Percentiles rank a stretch among this genome's conserved stretches.
These are phyloP conservation scores for Bacidia rubella DNA, from an alignment of 495 filamentous ascomycete species.

Conservation along the genomic window DNA sequence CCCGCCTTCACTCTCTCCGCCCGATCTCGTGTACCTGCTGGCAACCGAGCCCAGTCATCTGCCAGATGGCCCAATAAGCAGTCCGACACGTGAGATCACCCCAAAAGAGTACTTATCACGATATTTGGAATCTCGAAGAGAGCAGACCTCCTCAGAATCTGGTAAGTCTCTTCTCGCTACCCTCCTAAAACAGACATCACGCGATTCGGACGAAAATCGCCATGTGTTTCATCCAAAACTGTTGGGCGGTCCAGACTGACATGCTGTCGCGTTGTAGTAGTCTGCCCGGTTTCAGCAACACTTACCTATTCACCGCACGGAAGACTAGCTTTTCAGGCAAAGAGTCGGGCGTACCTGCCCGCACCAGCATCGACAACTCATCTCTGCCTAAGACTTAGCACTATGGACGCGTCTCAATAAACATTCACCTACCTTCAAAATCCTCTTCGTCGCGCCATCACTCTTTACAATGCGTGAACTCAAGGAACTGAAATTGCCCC, in stretches of 20 bases:
- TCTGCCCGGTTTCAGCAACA: background rate
- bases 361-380: slow-evolving; percentile 3
- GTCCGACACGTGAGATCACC: background rate
- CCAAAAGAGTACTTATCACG: background rate
- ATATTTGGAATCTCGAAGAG: background rate
- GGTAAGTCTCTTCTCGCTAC: background rate
- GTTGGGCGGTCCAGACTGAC: background rate
- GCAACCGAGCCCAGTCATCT: background rate
- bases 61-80: background rate
- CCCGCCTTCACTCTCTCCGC: background rate
- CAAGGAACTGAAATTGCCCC: slow-evolving; percentile 15
- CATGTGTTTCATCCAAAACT: background rate
- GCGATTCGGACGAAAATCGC: slow-evolving; percentile 2
- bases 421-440: background rate
- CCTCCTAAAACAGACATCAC: background rate
- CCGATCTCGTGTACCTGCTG: background rate
- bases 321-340: background rate
- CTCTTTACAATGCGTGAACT: slow-evolving; percentile 20
- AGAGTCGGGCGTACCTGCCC: background rate
- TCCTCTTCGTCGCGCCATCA: background rate
- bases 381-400: background rate
- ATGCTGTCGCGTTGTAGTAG: background rate
- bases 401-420: slow-evolving; percentile 9
- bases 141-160: background rate
- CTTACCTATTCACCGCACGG: background rate